Evolutionary conservation across 2,329 filamentous ascomycete species (phyloP), one percentile per base, ranked within the genome.

Genomic region (Thelonectria olida): DNA sequence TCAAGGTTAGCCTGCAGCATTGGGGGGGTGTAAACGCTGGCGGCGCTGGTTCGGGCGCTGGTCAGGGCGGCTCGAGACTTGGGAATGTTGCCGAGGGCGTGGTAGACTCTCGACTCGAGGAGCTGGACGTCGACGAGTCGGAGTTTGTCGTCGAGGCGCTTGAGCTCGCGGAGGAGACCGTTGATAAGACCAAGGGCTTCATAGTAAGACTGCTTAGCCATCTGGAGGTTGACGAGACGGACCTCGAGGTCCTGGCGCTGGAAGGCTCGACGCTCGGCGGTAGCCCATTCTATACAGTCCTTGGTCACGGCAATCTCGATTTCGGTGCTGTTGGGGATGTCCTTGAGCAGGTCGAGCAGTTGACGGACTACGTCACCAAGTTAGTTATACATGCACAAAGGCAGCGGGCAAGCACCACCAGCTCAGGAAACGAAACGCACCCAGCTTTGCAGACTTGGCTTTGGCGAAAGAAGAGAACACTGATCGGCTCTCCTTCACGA

Each of bases 281-380:
- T 92, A 49, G 96, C 96, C 96, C 96, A 99, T 82, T 98, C 95
- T 88, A 99, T 99, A 83, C 93, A 98, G 81, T 96, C 97, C 81
- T 97, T 97, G 74, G 96, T 99, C 73, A 97, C 93, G 77, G 90
- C 83, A 78, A 97, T 93, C 82, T 99, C 96, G 76, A 90, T 92
- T 77, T 99, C 96, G 83, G 91, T 91, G 72, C 93, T 96, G 81
- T 97, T 91, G 73, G 96, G 96, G 72, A 98, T 97, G 74, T 91
- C 88, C 73, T 92, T 89, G 84, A 98, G 96, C 78, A 97, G 89
- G 79, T 99, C 96, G 78, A 99, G 91, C 23, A 99, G 89, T 81
- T 97, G 93, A 72, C 96, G 95, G 71, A 99, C 96, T 97, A 54
- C 54, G 50, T 64, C 55, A 57, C 58, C 41, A 45, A 51, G 61